A percentile compares a stretch with the other conserved stretches of the same genome.
Evolutionary conservation across 108 stramenopile genomes (phyloP).

Genomic region (Chaetoceros tenuissimus): DNA sequence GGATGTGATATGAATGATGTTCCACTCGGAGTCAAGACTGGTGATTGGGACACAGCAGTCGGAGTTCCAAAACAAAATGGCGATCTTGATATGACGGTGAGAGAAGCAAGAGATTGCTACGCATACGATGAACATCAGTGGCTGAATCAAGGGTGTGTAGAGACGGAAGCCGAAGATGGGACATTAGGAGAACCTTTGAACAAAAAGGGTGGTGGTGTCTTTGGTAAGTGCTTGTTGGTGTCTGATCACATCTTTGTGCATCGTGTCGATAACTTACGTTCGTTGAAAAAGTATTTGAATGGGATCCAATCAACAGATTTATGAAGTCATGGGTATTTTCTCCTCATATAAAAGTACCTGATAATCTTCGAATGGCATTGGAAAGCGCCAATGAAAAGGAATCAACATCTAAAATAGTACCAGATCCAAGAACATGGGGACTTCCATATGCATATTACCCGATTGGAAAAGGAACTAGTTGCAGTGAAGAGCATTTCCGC

Average conservation of each 20-base stretch:
- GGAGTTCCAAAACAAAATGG: constrained; percentile 72
- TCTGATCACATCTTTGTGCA: too few relatives aligned
- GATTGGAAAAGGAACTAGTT: constrained; percentile 69
- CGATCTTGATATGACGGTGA: constrained; percentile 25
- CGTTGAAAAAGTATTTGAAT: constrained; percentile 43
- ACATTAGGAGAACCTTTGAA: constrained; percentile 74
- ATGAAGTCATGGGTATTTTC: constrained; percentile 87
- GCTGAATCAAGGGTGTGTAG: constrained; percentile 91
- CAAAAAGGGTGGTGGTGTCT: constrained; percentile 80
- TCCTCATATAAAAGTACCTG: constrained; percentile 61
- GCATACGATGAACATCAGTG: constrained; percentile 88
- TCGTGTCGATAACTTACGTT: too few relatives aligned
- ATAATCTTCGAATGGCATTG: constrained; percentile 55
- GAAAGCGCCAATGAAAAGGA: constrained; percentile 40
- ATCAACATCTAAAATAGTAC: constrained; percentile 39
- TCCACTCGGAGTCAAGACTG: constrained; percentile 54
- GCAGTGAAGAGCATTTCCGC: constrained; percentile 61
- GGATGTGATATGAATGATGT: constrained; percentile 81
- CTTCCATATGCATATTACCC: constrained; percentile 83
- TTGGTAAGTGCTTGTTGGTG: constrained; percentile 16
- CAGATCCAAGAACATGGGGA: constrained; percentile 76
- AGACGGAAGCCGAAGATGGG: constrained; percentile 46
- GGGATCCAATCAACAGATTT: constrained; percentile 73
- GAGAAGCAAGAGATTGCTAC: constrained; percentile 66
- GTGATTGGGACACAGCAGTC: constrained; percentile 73